phyloP scores from a whole-genome alignment of 2,329 filamentous ascomycete species.

The Pyricularia sp. region DNA sequence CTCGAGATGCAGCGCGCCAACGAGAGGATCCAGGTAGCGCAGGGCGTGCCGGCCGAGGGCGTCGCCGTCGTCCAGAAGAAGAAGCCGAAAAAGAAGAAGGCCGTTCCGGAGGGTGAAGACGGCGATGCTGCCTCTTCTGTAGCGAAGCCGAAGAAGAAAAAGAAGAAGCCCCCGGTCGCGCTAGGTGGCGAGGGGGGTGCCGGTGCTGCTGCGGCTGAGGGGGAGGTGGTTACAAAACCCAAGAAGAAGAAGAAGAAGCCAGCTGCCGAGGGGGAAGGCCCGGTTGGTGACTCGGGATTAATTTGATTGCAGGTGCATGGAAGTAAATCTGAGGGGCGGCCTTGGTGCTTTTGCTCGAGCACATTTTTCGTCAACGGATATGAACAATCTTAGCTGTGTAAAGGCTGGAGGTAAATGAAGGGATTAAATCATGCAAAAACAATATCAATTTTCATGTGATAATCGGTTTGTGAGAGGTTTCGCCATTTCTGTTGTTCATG shows the following conservation, averaged over 20 bases:
- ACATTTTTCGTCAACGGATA: background rate
- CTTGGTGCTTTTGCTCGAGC: background rate
- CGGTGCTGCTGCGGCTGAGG: conserved; percentile 8
- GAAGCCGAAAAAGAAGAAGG: conserved; percentile 35
- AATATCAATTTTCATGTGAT: too few relatives aligned
- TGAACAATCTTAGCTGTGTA: background rate
- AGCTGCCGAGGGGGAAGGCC: background rate
- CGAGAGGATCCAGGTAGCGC: conserved; percentile 62
- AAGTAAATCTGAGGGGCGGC: background rate
- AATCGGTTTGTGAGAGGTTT: too few relatives aligned
- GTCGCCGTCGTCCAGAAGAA: conserved; percentile 59
- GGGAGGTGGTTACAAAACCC: conserved; percentile 13
- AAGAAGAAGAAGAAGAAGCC: conserved; percentile 21
- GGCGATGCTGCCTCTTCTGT: conserved; percentile 6
- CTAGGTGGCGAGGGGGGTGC: background rate
- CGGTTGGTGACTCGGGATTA: background rate
- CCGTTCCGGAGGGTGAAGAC: conserved; percentile 7
- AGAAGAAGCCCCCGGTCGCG: conserved; percentile 12
- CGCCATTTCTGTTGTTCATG: too few relatives aligned
- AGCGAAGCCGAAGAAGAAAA: conserved; percentile 21
- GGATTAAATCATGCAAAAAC: background rate
- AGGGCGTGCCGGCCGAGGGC: conserved; percentile 57
- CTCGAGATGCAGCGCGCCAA: conserved; percentile 83
- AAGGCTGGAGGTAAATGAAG: background rate
- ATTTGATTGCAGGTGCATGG: background rate